These are phyloP conservation scores for Smittium culicis DNA, from an alignment of 371 early-diverging fungal species.

Conservation along the genomic window DNA sequence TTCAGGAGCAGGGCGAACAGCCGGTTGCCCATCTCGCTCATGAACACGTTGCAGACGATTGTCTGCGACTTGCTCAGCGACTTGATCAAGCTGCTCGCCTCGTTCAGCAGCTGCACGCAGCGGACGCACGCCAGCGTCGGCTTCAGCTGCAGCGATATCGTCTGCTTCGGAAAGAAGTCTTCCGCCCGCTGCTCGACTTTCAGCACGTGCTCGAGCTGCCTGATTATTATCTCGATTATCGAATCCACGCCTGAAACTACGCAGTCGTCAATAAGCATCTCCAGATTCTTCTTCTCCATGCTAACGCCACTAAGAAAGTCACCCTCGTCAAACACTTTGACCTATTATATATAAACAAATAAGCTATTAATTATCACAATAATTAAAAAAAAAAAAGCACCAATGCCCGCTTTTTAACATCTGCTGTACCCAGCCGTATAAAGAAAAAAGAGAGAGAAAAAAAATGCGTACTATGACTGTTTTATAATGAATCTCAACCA, in stretches of 20 bases:
- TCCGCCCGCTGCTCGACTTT: constrained; percentile 39
- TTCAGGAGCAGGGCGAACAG: constrained; percentile 66
- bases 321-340: constrained; percentile 62
- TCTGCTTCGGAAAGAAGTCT: constrained; percentile 55
- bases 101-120: constrained; percentile 62
- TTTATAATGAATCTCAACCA: no score
- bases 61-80: constrained; percentile 49
- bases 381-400: no score
- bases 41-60: constrained; percentile 75
- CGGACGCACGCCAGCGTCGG: constrained; percentile 58
- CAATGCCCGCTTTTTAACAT: no score
- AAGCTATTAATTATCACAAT: no score
- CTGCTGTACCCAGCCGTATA: no score
- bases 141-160: constrained; percentile 36
- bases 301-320: constrained; percentile 73
- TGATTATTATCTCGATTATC: constrained; percentile 59
- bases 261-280: constrained; percentile 62
- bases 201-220: constrained; percentile 62
- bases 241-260: constrained; percentile 83
- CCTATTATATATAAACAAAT: no score
- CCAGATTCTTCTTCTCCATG: constrained; percentile 71
- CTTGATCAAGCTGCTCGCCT: constrained; percentile 54
- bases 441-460: no score
- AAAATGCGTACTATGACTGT: no score
- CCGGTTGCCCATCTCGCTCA: constrained; percentile 71